phyloP scores from a whole-genome alignment of 495 filamentous ascomycete genomes.

The Aspergillus coremiiformis region DNA sequence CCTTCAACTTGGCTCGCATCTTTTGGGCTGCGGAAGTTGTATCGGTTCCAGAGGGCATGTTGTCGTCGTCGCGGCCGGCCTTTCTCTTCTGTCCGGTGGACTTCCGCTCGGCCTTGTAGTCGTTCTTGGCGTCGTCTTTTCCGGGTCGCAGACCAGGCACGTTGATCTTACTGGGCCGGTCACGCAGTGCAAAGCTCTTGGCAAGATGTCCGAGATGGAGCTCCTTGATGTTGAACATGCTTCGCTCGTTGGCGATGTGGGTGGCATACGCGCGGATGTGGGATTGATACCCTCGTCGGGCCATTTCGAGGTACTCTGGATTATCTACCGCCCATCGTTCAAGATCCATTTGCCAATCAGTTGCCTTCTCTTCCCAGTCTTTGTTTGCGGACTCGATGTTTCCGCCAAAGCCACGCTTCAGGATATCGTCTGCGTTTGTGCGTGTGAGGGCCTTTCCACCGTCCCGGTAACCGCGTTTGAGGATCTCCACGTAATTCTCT shows the following conservation, averaged over 20 bases:
- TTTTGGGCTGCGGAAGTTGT: conserved; percentile 58
- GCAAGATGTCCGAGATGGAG: conserved; percentile 90
- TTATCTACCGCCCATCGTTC: conserved; percentile 64
- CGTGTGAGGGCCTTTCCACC: conserved; percentile 46
- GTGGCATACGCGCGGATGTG: conserved; percentile 94
- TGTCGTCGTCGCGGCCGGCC: conserved; percentile 32
- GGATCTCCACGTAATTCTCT: conserved; percentile 76
- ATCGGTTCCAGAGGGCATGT: conserved; percentile 31
- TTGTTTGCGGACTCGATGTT: conserved; percentile 32
- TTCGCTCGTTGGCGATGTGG: conserved; percentile 74
- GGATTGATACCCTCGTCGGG: conserved; percentile 75
- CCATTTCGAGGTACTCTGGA: conserved; percentile 58
- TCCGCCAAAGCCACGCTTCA: conserved; percentile 52
- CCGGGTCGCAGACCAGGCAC: conserved; percentile 52
- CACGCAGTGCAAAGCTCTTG: conserved; percentile 83
- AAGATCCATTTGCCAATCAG: conserved; percentile 67
- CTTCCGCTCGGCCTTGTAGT: conserved; percentile 38
- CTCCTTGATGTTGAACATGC: conserved; percentile 78
- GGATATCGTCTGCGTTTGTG: conserved; percentile 51
- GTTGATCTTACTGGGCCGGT: conserved; percentile 79
- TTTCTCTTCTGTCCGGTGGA: conserved; percentile 31
- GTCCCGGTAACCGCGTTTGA: conserved; percentile 53
- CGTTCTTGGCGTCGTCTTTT: conserved; percentile 40
- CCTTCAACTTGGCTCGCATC: conserved; percentile 77
- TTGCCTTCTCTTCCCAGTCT: conserved; percentile 63